Conservation (phyloP, 2,329 filamentous ascomycete genomes). For the Fusarium luffae region DNA sequence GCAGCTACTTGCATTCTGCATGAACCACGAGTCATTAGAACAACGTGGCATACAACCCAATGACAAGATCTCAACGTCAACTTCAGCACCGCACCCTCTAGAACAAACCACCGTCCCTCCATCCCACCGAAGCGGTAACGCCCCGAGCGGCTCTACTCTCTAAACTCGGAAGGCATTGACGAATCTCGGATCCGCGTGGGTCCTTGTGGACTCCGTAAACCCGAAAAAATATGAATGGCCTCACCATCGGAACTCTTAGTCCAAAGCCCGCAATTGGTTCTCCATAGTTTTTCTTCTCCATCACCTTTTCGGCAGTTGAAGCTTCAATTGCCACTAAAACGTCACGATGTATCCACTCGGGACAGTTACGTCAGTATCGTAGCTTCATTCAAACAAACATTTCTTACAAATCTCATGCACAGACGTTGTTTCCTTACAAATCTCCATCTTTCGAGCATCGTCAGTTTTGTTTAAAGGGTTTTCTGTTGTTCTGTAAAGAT, state of each 20-base stretch:
- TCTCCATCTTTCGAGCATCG: constrained; percentile 18
- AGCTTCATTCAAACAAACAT: background rate
- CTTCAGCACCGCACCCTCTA: background rate
- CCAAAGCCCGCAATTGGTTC: constrained; percentile 22
- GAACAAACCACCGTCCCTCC: background rate
- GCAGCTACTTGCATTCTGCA: background rate
- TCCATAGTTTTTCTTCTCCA: background rate
- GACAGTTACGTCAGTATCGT: constrained; percentile 29
- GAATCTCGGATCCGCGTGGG: constrained; percentile 29
- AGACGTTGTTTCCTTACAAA: constrained; percentile 22
- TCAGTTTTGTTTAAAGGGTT: background rate
- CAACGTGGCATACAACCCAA: background rate
- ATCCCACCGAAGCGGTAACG: background rate
- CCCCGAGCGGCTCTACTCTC: constrained; percentile 6
- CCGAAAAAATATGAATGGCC: constrained; percentile 10
- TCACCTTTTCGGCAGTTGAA: constrained; percentile 14
- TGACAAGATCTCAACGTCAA: constrained; percentile 4
- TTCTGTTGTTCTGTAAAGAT: background rate
- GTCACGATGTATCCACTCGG: constrained; percentile 26
- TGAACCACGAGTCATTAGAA: constrained; percentile 7
- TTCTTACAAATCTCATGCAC: constrained; percentile 37
- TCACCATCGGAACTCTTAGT: constrained; percentile 32
- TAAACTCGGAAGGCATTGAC: constrained; percentile 15
- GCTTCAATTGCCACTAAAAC: constrained; percentile 11
- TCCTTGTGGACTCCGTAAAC: background rate